Evolutionary conservation across 441 rosid genomes (phyloP).

Genomic region (Lepidium campestre): DNA sequence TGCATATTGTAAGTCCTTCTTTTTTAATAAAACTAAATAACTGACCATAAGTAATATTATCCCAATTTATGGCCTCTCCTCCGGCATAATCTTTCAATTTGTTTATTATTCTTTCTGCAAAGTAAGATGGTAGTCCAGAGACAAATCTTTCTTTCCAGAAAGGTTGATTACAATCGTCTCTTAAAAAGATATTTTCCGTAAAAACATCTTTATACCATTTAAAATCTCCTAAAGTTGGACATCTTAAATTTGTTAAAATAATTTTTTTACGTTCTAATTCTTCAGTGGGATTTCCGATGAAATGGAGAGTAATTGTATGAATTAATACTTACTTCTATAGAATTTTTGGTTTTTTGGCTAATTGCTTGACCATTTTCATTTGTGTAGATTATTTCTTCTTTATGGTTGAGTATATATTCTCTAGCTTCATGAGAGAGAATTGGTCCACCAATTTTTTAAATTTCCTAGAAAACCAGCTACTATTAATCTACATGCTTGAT

Average conservation of each 20-base stretch:
- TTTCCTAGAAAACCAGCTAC: background rate
- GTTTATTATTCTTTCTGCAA: background rate
- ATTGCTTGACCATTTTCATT: too few species aligned
- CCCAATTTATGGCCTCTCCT: background rate
- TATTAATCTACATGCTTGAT: background rate
- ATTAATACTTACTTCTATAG: background rate
- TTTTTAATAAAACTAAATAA: background rate
- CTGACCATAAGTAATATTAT: background rate
- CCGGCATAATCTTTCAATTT: background rate
- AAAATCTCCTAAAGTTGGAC: background rate
- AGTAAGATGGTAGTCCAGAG: background rate
- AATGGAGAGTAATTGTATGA: background rate
- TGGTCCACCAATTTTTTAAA: background rate
- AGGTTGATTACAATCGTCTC: background rate
- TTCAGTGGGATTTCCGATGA: background rate
- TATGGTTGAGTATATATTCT: too few species aligned
- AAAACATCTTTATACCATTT: background rate
- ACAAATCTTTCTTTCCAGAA: background rate
- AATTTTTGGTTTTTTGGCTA: background rate
- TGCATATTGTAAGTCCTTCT: background rate
- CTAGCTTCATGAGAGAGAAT: too few species aligned
- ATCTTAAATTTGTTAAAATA: background rate
- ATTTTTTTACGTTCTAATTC: background rate
- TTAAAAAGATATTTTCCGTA: background rate
- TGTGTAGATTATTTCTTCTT: too few species aligned